These are phyloP conservation scores for Axilococcus clingmanii DNA, from an alignment of 139 green algal species.

Conservation along the genomic window DNA sequence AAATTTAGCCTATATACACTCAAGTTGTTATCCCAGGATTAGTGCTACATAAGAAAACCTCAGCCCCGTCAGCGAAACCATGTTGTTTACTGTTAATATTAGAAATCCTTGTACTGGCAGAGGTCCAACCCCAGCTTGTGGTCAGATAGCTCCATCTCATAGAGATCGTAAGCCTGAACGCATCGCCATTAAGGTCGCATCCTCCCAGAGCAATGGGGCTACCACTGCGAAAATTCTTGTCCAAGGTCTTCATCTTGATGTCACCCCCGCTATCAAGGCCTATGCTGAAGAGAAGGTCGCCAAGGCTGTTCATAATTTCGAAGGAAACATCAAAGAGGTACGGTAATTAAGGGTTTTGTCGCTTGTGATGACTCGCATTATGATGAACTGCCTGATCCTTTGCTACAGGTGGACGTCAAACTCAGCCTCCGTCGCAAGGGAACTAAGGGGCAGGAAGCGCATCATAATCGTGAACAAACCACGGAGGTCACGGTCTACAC, in stretches of 20 bases:
- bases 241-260: slow-evolving; percentile 48
- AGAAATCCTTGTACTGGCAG: no score
- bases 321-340: slow-evolving; percentile 44
- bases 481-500: slow-evolving; percentile 70
- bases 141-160: no score
- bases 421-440: slow-evolving; percentile 48
- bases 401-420: no score
- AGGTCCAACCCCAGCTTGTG: no score
- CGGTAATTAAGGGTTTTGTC: not conserved
- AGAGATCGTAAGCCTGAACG: no score
- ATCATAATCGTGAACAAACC: slow-evolving; percentile 48
- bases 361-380: not conserved
- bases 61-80: no score
- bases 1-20: no score
- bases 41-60: no score
- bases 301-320: slow-evolving; percentile 43
- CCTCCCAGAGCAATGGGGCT: slow-evolving; percentile 8
- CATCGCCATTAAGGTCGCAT: no score
- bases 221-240: slow-evolving; percentile 36
- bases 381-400: no score
- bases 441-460: slow-evolving; percentile 36
- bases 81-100: no score
- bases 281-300: slow-evolving; percentile 60
- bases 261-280: slow-evolving; percentile 55
- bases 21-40: no score